Conservation (phyloP, 306 rosid species). For the peach (Prunus persica) region Prunus_persica_NCBIv2 NC_034011.1:5121501-5122000, state of each 20-base stretch:
- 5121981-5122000: not conserved
- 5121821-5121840: not conserved
- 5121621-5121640: no score
- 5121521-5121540: no score
- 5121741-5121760: slow-evolving; percentile 77
- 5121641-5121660: no score
- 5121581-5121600: slow-evolving; percentile 17
- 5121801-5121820: not conserved
- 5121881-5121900: not conserved
- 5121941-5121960: not conserved
- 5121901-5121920: not conserved
- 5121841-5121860: not conserved
- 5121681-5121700: no score
- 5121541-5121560: no score
- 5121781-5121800: slow-evolving; percentile 7
- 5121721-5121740: slow-evolving; percentile 92
- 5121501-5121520: no score
- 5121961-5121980: not conserved
- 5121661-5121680: no score
- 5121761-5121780: slow-evolving; percentile 39
- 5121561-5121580: no score
- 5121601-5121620: no score
- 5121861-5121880: not conserved
- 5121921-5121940: not conserved
- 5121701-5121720: slow-evolving; percentile 73